These are phyloP conservation scores for Hypoxylon sp. DNA, from an alignment of 2,329 filamentous ascomycete species.

Conservation along the genomic window DNA sequence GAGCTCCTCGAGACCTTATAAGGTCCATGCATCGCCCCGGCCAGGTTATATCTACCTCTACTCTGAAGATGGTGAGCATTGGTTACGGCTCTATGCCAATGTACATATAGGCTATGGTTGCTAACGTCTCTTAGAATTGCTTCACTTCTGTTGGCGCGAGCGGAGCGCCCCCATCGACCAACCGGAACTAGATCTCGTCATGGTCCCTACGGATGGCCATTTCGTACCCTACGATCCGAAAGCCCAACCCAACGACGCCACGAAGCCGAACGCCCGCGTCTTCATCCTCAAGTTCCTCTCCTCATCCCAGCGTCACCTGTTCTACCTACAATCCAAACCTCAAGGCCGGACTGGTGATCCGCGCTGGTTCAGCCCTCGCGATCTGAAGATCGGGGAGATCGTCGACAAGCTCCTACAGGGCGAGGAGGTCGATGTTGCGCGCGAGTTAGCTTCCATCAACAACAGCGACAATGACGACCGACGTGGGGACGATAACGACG, in stretches of 20 bases:
- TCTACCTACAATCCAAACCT: slow-evolving; percentile 95
- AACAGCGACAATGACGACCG: slow-evolving; percentile 64
- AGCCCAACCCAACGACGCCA: slow-evolving; percentile 68
- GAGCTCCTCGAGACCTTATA: slow-evolving; percentile 68
- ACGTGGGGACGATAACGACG: slow-evolving; percentile 75
- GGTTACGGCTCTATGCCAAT: neutral
- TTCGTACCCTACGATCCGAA: slow-evolving; percentile 85
- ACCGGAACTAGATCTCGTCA: slow-evolving; percentile 89
- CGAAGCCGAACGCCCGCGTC: slow-evolving; percentile 87
- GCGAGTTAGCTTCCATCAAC: slow-evolving; percentile 77
- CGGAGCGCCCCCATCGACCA: slow-evolving; percentile 78
- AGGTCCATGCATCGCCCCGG: slow-evolving; percentile 79
- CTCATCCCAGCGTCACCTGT: slow-evolving; percentile 90
- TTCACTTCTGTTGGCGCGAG: slow-evolving; percentile 98
- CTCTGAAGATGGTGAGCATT: slow-evolving; percentile 81
- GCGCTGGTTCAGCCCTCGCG: slow-evolving; percentile 86
- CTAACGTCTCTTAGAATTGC: slow-evolving; percentile 73
- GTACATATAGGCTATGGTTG: neutral
- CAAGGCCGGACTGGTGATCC: slow-evolving; percentile 79
- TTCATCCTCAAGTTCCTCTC: slow-evolving; percentile 95
- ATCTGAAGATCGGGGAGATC: slow-evolving; percentile 89
- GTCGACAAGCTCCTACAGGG: slow-evolving; percentile 89
- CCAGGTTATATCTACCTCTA: slow-evolving; percentile 94
- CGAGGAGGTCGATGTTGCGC: slow-evolving; percentile 85
- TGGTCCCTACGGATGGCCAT: slow-evolving; percentile 90